Conservation (phyloP, 257 asterid species). For the Solanum piurae region DNA sequence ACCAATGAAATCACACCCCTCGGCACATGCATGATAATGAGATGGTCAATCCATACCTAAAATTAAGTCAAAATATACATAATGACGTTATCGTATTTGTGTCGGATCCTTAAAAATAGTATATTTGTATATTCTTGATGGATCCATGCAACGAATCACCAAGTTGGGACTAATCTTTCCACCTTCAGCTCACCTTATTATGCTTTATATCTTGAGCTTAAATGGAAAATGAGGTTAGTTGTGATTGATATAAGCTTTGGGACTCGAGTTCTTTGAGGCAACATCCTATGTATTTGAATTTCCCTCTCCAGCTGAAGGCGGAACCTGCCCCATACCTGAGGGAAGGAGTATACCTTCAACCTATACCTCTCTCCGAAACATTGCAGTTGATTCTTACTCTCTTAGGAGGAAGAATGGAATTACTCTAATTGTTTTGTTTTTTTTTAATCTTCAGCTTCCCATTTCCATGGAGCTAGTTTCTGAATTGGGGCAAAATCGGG, state of each 20-base stretch:
- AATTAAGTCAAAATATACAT: no score
- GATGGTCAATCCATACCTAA: no score
- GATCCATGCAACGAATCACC: background rate
- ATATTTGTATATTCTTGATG: no score
- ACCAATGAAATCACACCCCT: background rate
- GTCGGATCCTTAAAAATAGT: background rate
- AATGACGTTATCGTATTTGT: no score
- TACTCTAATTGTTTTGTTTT: background rate
- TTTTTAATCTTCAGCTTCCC: constrained; percentile 52
- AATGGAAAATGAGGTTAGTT: background rate
- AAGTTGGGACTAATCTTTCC: background rate
- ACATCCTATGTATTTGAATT: background rate
- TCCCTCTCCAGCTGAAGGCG: background rate
- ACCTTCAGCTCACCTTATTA: no score
- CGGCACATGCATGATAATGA: background rate
- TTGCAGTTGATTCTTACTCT: background rate
- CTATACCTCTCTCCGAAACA: background rate
- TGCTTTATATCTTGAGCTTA: background rate
- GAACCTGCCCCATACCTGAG: background rate
- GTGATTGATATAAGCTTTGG: background rate
- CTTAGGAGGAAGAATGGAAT: background rate
- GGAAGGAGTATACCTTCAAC: background rate
- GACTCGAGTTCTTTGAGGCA: background rate
- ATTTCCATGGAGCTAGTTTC: constrained; percentile 36
- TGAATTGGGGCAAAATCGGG: constrained; percentile 61